phyloP scores from a whole-genome alignment of 2,329 filamentous ascomycete genomes.

The Colletotrichum sp. region DNA sequence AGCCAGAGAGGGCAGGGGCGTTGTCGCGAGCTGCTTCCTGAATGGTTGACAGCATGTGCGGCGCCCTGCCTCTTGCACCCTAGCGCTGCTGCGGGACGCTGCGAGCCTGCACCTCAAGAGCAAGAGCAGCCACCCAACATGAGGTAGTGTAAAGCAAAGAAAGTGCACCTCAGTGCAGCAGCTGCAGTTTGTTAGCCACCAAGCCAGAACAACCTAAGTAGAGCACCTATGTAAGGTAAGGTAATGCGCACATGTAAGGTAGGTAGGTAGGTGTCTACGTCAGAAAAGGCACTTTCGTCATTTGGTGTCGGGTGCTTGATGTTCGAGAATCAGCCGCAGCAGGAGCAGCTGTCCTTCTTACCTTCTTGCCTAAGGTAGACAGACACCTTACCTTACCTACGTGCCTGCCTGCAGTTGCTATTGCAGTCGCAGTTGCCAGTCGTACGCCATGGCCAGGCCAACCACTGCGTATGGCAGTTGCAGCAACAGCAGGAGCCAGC shows the following conservation, averaged over 20 bases:
- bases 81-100: constrained; percentile 17
- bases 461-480: background rate
- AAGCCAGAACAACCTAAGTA: background rate
- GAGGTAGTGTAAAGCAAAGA: background rate
- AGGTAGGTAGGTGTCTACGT: background rate
- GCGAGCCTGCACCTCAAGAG: background rate
- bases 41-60: background rate
- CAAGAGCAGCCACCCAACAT: background rate
- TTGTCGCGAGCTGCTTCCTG: background rate
- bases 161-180: background rate
- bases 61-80: constrained; percentile 3
- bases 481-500: background rate
- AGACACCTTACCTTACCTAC: too few species aligned
- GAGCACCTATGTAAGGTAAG: background rate
- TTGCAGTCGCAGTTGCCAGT: background rate
- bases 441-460: too few species aligned
- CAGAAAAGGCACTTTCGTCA: background rate
- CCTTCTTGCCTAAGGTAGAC: too few species aligned
- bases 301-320: background rate
- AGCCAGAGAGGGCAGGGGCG: constrained; percentile 1
- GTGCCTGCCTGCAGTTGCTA: background rate
- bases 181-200: background rate
- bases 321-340: background rate
- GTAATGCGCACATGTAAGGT: background rate
- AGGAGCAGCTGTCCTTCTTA: background rate